Evolutionary conservation across 2,329 filamentous ascomycete genomes (phyloP).

Genomic region (Fusarium pilosicola): DNA sequence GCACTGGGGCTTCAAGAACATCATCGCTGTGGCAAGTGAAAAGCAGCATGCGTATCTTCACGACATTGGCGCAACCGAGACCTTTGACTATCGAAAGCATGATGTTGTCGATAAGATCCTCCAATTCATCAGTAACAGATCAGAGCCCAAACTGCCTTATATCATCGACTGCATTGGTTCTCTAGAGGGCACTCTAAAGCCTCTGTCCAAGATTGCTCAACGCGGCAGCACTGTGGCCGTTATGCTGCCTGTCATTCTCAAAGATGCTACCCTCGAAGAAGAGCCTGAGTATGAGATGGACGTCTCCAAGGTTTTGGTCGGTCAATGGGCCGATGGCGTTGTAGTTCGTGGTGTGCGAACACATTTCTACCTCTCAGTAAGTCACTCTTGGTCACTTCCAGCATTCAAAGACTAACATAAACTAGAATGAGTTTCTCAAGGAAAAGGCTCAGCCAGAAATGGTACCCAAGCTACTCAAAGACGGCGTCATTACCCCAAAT

Average conservation of each 20-base stretch:
- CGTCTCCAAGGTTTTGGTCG: conserved; percentile 50
- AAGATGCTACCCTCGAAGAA: conserved; percentile 58
- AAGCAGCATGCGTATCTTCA: conserved; percentile 57
- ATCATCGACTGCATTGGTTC: conserved; percentile 68
- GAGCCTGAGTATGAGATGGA: conserved; percentile 66
- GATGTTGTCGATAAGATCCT: conserved; percentile 51
- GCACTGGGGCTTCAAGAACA: conserved; percentile 62
- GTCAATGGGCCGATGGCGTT: conserved; percentile 63
- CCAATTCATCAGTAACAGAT: conserved; percentile 15
- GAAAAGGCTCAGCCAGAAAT: conserved; percentile 65
- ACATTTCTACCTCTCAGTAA: conserved; percentile 44
- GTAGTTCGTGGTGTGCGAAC: conserved; percentile 61
- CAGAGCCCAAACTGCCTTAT: conserved; percentile 51
- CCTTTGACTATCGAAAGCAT: conserved; percentile 59
- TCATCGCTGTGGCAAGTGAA: conserved; percentile 60
- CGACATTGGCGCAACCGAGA: conserved; percentile 55
- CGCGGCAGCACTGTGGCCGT: conserved; percentile 63
- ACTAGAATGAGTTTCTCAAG: conserved; percentile 65
- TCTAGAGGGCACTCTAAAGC: conserved; percentile 56
- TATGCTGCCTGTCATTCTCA: conserved; percentile 68
- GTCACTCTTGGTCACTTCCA: neutral
- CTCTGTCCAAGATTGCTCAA: conserved; percentile 61
- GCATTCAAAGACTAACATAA: neutral
- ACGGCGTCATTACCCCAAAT: conserved; percentile 54
- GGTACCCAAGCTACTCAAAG: conserved; percentile 58